Evolutionary conservation across 1,284 basidiomycete genomes (phyloP).

Genomic region (Ustilago lituana): DNA sequence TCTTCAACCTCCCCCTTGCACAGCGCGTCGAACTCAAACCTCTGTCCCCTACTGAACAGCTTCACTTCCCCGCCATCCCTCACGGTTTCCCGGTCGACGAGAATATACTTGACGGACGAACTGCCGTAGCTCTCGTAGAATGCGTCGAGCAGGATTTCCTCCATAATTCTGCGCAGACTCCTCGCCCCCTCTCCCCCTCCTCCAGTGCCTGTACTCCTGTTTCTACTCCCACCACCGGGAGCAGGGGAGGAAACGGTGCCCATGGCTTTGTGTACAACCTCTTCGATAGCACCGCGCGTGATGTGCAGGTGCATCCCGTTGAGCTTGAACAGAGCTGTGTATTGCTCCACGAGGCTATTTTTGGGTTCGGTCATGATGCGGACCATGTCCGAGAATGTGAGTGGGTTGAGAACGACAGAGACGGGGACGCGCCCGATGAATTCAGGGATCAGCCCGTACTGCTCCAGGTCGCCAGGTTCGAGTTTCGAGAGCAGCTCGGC

Average conservation of each 20-base stretch:
- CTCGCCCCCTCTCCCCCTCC: constrained; percentile 74
- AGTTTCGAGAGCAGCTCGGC: constrained; percentile 19
- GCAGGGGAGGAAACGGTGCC: constrained; percentile 1
- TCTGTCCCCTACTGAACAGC: constrained; percentile 40
- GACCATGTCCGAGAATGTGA: constrained; percentile 80
- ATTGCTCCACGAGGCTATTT: constrained; percentile 89
- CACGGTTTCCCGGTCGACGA: constrained; percentile 21
- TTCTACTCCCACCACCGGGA: too few relatives aligned
- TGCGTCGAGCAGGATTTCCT: constrained; percentile 67
- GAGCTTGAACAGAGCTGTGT: constrained; percentile 77
- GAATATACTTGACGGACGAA: constrained; percentile 22
- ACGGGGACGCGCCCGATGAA: constrained; percentile 90
- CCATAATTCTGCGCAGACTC: constrained; percentile 87
- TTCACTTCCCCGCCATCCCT: background rate
- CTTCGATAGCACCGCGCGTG: constrained; percentile 7
- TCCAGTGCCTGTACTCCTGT: background rate
- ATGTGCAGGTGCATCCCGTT: constrained; percentile 55
- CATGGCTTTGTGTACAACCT: constrained; percentile 67
- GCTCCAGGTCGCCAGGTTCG: constrained; percentile 74
- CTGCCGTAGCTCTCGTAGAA: constrained; percentile 39
- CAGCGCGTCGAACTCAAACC: constrained; percentile 20
- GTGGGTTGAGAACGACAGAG: constrained; percentile 80
- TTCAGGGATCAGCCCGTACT: constrained; percentile 90
- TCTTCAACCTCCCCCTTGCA: constrained; percentile 7
- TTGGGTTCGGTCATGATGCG: constrained; percentile 89